phyloP scores from a whole-genome alignment of 306 rosid species.

The Rosa multiflora region DNA sequence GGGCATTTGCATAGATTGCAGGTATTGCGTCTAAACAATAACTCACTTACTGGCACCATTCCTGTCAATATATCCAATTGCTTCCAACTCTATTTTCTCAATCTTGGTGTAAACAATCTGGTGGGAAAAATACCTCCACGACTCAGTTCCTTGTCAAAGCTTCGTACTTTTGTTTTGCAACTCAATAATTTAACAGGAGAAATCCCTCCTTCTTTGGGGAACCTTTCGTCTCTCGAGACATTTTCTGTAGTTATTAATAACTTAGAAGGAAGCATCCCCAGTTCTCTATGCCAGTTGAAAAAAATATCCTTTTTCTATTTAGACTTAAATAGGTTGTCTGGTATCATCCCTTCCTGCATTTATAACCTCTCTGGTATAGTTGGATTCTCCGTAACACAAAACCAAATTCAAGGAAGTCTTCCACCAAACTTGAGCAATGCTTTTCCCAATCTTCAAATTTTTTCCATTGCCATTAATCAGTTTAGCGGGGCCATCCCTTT shows the following conservation, averaged over 20 bases:
- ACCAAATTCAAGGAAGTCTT: not conserved
- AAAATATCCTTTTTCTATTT: not conserved
- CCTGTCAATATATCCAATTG: not conserved
- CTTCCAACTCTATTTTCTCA: not conserved
- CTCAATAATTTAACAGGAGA: slow-evolving; percentile 4
- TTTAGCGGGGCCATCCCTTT: not conserved
- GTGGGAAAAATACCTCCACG: slow-evolving; percentile 10
- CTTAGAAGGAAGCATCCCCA: slow-evolving; percentile 10
- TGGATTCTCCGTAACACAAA: accelerated
- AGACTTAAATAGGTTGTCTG: not conserved
- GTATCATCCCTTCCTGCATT: slow-evolving; percentile 18
- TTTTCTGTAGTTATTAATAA: not conserved
- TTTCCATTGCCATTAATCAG: accelerated
- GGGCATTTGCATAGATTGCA: too few relatives aligned
- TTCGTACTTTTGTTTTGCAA: accelerated
- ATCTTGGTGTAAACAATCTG: not conserved
- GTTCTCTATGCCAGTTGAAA: slow-evolving; percentile 5
- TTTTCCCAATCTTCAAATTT: not conserved
- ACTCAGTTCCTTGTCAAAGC: slow-evolving; percentile 12
- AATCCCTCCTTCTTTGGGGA: slow-evolving; percentile 9
- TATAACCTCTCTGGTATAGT: slow-evolving; percentile 24
- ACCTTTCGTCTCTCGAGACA: not conserved
- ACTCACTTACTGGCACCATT: too few relatives aligned
- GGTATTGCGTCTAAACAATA: too few relatives aligned
- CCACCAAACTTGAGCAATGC: not conserved